A percentile compares a stretch with the other conserved stretches of the same genome.
Evolutionary conservation across 2,329 filamentous ascomycete species (phyloP).

Genomic region (Ceratocystis harringtonii): DNA sequence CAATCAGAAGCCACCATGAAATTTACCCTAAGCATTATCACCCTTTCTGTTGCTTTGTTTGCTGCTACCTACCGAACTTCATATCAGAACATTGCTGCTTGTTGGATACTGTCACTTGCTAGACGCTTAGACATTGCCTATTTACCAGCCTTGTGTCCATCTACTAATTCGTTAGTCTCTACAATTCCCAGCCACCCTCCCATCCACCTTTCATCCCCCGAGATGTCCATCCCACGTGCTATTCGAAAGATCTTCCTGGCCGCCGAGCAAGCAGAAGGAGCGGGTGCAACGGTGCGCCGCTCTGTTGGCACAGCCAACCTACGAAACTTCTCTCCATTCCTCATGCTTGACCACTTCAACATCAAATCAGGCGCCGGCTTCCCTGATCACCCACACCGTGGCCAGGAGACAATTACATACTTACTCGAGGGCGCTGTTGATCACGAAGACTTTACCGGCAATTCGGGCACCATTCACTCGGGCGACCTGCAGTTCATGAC

Average conservation of each 20-base stretch:
- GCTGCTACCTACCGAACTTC: not conserved
- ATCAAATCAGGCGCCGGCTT: constrained; percentile 72
- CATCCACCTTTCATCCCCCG: constrained; percentile 26
- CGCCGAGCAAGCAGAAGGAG: constrained; percentile 73
- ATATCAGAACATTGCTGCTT: not conserved
- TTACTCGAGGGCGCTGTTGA: constrained; percentile 73
- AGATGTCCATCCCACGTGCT: constrained; percentile 53
- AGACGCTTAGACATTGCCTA: not conserved
- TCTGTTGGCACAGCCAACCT: constrained; percentile 74
- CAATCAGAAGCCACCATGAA: constrained; percentile 5
- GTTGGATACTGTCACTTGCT: constrained; percentile 2
- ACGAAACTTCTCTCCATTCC: constrained; percentile 77
- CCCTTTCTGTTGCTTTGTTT: constrained; percentile 9
- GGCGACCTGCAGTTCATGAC: constrained; percentile 99
- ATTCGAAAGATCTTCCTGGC: constrained; percentile 77
- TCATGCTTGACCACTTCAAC: constrained; percentile 91
- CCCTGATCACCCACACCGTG: constrained; percentile 71
- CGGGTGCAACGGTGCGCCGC: constrained; percentile 71
- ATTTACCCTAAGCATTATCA: constrained; percentile 6
- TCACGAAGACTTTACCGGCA: constrained; percentile 83
- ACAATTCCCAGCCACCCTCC: constrained; percentile 20
- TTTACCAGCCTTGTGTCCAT: not conserved
- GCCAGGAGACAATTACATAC: constrained; percentile 82
- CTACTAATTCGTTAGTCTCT: not conserved
- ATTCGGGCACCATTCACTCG: constrained; percentile 64